These are phyloP conservation scores for Cercospora brassicicola DNA, from an alignment of 2,329 filamentous ascomycete species.

Conservation along the genomic window DNA sequence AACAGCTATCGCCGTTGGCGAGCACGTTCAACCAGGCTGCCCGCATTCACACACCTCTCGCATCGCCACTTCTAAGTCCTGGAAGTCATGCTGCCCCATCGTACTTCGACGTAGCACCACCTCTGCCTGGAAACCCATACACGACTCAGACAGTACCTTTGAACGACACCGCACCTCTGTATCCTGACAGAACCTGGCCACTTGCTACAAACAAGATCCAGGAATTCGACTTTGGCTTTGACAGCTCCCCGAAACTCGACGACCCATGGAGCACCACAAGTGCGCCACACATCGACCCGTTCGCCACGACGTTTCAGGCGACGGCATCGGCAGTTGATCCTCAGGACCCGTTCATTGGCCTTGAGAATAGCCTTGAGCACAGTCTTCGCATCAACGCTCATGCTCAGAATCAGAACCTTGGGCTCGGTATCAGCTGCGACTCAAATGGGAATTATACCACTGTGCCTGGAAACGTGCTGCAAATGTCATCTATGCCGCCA, in stretches of 20 bases:
- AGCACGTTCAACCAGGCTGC: constrained; percentile 36
- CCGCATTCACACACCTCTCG: constrained; percentile 34
- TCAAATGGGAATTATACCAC: constrained; percentile 29
- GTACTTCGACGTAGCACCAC: constrained; percentile 29
- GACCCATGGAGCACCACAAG: constrained; percentile 23
- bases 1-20: constrained; percentile 36
- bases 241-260: constrained; percentile 24
- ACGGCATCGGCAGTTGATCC: constrained; percentile 21
- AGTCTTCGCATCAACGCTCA: constrained; percentile 15
- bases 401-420: constrained; percentile 25
- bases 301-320: constrained; percentile 13
- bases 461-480: constrained; percentile 15
- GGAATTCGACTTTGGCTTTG: constrained; percentile 39
- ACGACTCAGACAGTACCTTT: constrained; percentile 29
- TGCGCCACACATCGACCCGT: constrained; percentile 24
- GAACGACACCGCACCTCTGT: constrained; percentile 36
- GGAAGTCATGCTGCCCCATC: constrained; percentile 22
- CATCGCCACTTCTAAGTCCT: constrained; percentile 32
- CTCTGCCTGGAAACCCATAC: constrained; percentile 26
- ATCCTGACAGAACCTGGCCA: constrained; percentile 30
- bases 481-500: constrained; percentile 19
- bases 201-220: constrained; percentile 32
- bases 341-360: constrained; percentile 28
- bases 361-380: constrained; percentile 17
- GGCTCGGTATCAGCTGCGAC: constrained; percentile 39